These are phyloP conservation scores for Trichoderma hamatum DNA, from an alignment of 2,329 filamentous ascomycete species.

Conservation along the genomic window DNA sequence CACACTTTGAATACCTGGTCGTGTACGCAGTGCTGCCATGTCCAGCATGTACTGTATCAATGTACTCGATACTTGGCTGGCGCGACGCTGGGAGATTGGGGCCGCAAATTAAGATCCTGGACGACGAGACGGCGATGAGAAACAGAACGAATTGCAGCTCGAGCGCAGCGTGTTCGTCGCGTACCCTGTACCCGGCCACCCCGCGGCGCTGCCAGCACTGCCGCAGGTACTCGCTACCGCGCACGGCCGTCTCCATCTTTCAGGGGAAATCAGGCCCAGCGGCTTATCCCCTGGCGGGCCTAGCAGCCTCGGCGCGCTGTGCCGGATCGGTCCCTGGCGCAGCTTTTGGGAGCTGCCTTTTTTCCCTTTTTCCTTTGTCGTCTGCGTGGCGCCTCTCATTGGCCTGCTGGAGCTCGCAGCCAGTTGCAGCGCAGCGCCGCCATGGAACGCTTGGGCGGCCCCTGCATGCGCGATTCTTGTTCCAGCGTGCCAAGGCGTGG, in stretches of 20 bases:
- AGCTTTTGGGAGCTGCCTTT: neutral
- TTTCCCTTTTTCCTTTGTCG: neutral
- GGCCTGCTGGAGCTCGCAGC: neutral
- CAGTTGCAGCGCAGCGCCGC: neutral
- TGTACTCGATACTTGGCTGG: slow-evolving; percentile 8
- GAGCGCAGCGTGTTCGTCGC: neutral
- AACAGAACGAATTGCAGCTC: neutral
- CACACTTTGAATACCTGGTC: neutral
- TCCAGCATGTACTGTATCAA: neutral
- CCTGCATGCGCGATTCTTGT: neutral
- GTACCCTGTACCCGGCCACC: neutral
- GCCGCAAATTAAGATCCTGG: slow-evolving; percentile 14
- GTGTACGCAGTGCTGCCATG: too few species aligned
- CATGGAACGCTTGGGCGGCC: neutral
- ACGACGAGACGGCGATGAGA: neutral
- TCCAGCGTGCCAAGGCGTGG: neutral
- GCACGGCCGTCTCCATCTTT: slow-evolving; percentile 18
- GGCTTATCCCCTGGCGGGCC: neutral
- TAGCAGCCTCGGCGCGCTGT: slow-evolving; percentile 23
- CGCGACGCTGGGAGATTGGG: neutral
- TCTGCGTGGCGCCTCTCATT: neutral
- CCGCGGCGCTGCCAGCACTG: neutral
- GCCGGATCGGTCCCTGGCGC: slow-evolving; percentile 24
- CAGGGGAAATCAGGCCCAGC: slow-evolving; percentile 21
- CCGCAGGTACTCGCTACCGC: neutral